phyloP scores from a whole-genome alignment of 2,329 filamentous ascomycete genomes.

The Helminthosporium solani region DNA sequence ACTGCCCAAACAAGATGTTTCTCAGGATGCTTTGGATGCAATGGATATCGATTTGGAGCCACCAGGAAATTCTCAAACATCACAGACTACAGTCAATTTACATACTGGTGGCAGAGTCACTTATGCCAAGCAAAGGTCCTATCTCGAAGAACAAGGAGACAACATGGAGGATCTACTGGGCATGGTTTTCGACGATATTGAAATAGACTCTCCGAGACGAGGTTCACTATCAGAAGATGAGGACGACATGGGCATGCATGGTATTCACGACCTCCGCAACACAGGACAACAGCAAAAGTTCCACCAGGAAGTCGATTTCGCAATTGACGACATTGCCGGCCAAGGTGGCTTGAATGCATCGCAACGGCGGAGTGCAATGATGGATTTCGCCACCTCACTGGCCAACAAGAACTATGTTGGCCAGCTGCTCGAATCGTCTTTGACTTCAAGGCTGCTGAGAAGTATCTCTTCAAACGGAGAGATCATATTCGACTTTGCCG shows the following conservation, averaged over 20 bases:
- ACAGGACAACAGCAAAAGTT: conserved; percentile 60
- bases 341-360: conserved; percentile 45
- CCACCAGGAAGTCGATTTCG: conserved; percentile 54
- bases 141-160: conserved; percentile 52
- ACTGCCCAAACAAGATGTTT: neutral
- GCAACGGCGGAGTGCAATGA: conserved; percentile 53
- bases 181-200: conserved; percentile 33
- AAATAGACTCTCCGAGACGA: conserved; percentile 14
- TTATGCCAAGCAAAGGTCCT: conserved; percentile 61
- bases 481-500: conserved; percentile 57
- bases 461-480: conserved; percentile 53
- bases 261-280: conserved; percentile 62
- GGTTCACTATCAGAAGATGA: conserved; percentile 48
- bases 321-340: conserved; percentile 61
- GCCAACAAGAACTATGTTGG: conserved; percentile 62
- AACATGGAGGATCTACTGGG: conserved; percentile 44
- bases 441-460: conserved; percentile 67
- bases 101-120: conserved; percentile 51
- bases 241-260: conserved; percentile 39
- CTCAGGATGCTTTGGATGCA: conserved; percentile 7
- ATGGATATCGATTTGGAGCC: conserved; percentile 23
- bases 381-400: conserved; percentile 58
- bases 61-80: conserved; percentile 28
- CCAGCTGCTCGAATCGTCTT: conserved; percentile 73
- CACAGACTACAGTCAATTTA: conserved; percentile 20